Evolutionary conservation across 495 filamentous ascomycete genomes (phyloP).

Genomic region (Zalerion maritima): DNA sequence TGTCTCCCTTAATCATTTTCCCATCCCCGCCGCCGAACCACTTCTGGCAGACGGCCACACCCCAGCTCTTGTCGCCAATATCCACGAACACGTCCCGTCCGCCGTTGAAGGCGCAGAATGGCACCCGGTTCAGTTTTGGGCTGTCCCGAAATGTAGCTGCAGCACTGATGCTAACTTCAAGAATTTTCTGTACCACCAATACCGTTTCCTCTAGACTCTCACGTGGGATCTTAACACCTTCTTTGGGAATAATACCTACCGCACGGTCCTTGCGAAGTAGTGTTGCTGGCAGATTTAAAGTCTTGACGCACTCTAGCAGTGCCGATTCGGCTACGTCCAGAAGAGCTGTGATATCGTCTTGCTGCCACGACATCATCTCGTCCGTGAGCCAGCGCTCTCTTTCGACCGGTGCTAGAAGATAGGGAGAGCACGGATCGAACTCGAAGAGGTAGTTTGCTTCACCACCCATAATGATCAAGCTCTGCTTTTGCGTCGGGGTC

Average conservation of each 20-base stretch:
- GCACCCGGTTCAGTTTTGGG: constrained; percentile 40
- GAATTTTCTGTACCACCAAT: constrained; percentile 76
- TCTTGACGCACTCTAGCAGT: constrained; percentile 60
- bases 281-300: constrained; percentile 58
- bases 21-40: constrained; percentile 53
- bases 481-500: constrained; percentile 47
- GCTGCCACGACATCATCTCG: constrained; percentile 77
- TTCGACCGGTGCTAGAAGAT: constrained; percentile 47
- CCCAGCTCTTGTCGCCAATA: constrained; percentile 95
- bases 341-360: constrained; percentile 59
- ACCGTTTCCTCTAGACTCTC: constrained; percentile 95
- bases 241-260: constrained; percentile 68
- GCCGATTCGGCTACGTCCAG: constrained; percentile 78
- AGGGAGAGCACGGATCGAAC: constrained; percentile 40
- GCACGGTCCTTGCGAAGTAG: constrained; percentile 85
- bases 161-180: constrained; percentile 52
- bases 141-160: too few species aligned
- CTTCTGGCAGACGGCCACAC: constrained; percentile 79
- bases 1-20: constrained; percentile 28
- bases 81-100: constrained; percentile 97
- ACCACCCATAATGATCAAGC: constrained; percentile 75
- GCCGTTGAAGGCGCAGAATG: constrained; percentile 97
- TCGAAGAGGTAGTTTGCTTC: constrained; percentile 81
- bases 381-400: constrained; percentile 64
- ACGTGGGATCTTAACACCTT: constrained; percentile 52